Evolutionary conservation across 1,284 basidiomycete species (phyloP), one percentile per base, ranked within the genome.

Genomic region (Fomitopsis betulina): DNA sequence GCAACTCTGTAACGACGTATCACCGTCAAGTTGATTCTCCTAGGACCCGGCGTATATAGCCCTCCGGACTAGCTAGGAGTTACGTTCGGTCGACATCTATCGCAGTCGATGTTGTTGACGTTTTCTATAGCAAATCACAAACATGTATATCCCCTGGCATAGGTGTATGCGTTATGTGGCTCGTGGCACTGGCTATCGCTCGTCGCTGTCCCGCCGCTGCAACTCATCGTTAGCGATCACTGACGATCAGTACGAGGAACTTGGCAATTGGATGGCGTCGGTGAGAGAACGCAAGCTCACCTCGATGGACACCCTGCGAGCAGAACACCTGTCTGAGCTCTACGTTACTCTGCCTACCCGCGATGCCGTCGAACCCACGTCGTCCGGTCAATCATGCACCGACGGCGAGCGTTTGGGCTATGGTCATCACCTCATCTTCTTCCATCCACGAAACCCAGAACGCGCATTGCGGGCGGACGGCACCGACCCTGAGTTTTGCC

Each of bases 361-460:
- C 68, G 80, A 88, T 67, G 81, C 83, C 30, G 76, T 77, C 42
- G 12, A 10, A 25, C 21, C 5, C 23, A 45, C 12, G 42, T 5
- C 12, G 19, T 13, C 19, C 5, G 67, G 32, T 67, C 70, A 6
- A 84, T 84, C n/a, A 64, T 65, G 42, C 65, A 66, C 19, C 21
- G 23, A 19, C 2, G 79, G 79, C 5, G 67, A 76, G 3, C 70
- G 73, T 1, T 71, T 92, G 33, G 77, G 75, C 1, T 83, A 81
- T 58, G 89, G 87, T 0, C 85, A 89, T 65, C 88, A 91, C 67
- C 78, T 93, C 47, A 82, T 79, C 2, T 91, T 90, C 75, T 93
- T 93, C 72, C 85, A 91, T 62, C 82, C 84, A 1, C 79, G 84
- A 49, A 79, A 79, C 37, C 80, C 86, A 6, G 83, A 91, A 63